Evolutionary conservation across 2,329 filamentous ascomycete species (phyloP).

Genomic region (Bertia moriformis): DNA sequence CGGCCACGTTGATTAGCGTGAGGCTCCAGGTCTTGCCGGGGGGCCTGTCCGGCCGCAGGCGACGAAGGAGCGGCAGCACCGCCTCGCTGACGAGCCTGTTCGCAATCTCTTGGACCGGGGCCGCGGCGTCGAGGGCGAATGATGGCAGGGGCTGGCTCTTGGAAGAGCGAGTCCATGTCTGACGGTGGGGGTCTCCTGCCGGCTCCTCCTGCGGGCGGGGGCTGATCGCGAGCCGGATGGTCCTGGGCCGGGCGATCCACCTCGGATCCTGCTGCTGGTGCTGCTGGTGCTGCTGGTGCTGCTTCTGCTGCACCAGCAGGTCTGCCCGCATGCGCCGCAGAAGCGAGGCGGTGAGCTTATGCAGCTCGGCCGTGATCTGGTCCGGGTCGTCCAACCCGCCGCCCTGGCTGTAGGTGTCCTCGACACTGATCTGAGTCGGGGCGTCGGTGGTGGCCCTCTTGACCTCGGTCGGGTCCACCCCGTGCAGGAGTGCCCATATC

Average conservation of each 20-base stretch:
- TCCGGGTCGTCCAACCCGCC: conserved; percentile 40
- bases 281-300: conserved; percentile 8
- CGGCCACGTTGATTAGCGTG: conserved; percentile 52
- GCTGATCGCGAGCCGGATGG: conserved; percentile 49
- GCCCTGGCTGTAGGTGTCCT: conserved; percentile 53
- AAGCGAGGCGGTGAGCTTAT: conserved; percentile 35
- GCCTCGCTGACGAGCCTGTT: conserved; percentile 42
- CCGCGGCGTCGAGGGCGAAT: conserved; percentile 42
- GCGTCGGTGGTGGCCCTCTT: conserved; percentile 37
- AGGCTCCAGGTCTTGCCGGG: conserved; percentile 44
- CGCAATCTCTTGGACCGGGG: conserved; percentile 33
- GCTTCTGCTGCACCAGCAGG: conserved; percentile 30
- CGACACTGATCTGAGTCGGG: conserved; percentile 57
- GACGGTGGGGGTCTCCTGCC: conserved; percentile 27
- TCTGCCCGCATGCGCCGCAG: conserved; percentile 49
- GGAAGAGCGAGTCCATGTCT: conserved; percentile 44
- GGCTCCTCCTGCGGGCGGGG: too few relatives aligned
- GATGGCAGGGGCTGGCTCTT: conserved; percentile 44
- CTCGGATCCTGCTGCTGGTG: conserved; percentile 7
- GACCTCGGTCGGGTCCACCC: conserved; percentile 47
- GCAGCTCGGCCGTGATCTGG: conserved; percentile 38
- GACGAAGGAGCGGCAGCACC: conserved; percentile 44
- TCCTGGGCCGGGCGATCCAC: conserved; percentile 54
- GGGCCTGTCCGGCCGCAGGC: conserved; percentile 43
- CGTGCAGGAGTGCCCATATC: conserved; percentile 48